Percentiles rank a stretch among this genome's conserved stretches.
These are phyloP conservation scores for Aspergillus tamarii DNA, from an alignment of 2,329 filamentous ascomycete species.

Conservation along the genomic window DNA sequence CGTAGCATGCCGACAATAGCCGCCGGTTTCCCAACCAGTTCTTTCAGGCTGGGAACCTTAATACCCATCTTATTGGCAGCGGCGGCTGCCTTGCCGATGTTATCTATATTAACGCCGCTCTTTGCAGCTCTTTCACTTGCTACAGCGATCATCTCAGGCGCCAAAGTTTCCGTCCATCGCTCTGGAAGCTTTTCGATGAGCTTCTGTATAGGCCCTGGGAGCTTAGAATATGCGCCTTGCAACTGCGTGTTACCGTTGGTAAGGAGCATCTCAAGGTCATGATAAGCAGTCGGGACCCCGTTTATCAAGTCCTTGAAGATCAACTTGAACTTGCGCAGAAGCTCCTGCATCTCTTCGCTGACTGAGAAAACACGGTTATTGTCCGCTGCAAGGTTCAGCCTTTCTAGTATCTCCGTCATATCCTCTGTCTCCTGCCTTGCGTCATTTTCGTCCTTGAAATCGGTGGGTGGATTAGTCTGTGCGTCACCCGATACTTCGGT, in stretches of 20 bases:
- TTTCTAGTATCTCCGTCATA: slow-evolving; percentile 76
- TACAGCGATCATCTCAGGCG: slow-evolving; percentile 79
- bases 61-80: slow-evolving; percentile 69
- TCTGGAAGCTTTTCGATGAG: slow-evolving; percentile 82
- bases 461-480: slow-evolving; percentile 8
- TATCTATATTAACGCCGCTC: slow-evolving; percentile 64
- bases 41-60: slow-evolving; percentile 72
- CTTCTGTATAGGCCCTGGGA: slow-evolving; percentile 81
- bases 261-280: slow-evolving; percentile 76
- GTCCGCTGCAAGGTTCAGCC: slow-evolving; percentile 78
- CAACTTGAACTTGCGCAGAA: slow-evolving; percentile 81
- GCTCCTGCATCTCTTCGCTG: slow-evolving; percentile 78
- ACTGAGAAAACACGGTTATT: slow-evolving; percentile 87
- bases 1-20: slow-evolving; percentile 81
- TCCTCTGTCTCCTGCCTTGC: slow-evolving; percentile 69
- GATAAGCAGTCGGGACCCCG: slow-evolving; percentile 89
- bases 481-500: slow-evolving; percentile 10
- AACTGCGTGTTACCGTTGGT: slow-evolving; percentile 66
- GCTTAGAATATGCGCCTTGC: slow-evolving; percentile 64
- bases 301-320: slow-evolving; percentile 91
- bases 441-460: slow-evolving; percentile 39
- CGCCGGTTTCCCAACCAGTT: slow-evolving; percentile 83
- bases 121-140: slow-evolving; percentile 67
- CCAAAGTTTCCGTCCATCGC: slow-evolving; percentile 75
- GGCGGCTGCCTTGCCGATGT: slow-evolving; percentile 54